Evolutionary conservation across 139 green algal species (phyloP).

Genomic region (Volvox africanus): DNA sequence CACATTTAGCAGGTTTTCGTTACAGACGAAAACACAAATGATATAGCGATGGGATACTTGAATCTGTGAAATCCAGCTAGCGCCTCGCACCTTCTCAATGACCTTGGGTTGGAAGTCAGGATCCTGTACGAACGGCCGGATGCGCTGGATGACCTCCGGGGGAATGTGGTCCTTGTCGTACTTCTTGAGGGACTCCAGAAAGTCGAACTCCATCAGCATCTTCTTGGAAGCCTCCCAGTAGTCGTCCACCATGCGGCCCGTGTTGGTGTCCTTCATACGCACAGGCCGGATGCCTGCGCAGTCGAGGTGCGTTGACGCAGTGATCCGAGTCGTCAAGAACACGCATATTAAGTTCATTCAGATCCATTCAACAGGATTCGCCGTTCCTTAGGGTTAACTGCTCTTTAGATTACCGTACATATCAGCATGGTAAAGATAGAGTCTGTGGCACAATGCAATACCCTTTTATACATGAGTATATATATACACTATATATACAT

Average conservation of each 20-base stretch:
- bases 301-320: not conserved
- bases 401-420: too few species aligned
- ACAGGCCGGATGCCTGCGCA: conserved; percentile 72
- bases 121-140: conserved; percentile 65
- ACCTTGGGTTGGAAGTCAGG: conserved; percentile 67
- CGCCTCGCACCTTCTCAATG: conserved; percentile 63
- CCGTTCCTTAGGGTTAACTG: too few species aligned
- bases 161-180: conserved; percentile 87
- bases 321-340: too few species aligned
- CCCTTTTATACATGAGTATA: too few species aligned
- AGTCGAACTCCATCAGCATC: conserved; percentile 80
- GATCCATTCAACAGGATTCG: too few species aligned
- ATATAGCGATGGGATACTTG: too few species aligned
- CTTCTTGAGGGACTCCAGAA: conserved; percentile 70
- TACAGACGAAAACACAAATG: too few species aligned
- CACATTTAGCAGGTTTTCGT: not conserved
- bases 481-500: too few species aligned
- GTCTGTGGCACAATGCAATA: too few species aligned
- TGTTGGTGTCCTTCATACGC: conserved; percentile 78
- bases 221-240: conserved; percentile 80
- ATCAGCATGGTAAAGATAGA: too few species aligned
- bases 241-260: conserved; percentile 85
- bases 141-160: conserved; percentile 64
- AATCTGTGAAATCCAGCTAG: too few species aligned
- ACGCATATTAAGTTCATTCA: too few species aligned